phyloP scores from a whole-genome alignment of 176 grass and related monocot species.

The Triticum monococcum region DNA sequence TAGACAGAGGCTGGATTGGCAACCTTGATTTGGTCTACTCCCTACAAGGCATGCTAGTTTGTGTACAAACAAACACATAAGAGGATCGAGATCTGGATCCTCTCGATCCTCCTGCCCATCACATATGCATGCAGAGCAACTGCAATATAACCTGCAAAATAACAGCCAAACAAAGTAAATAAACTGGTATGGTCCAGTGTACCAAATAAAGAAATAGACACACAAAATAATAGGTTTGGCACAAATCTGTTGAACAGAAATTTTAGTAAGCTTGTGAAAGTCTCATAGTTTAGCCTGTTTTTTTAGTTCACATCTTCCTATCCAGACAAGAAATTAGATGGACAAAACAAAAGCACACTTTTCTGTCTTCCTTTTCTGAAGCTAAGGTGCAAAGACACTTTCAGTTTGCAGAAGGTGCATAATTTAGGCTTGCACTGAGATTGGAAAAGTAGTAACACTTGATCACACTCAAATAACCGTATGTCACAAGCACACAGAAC shows the following conservation, averaged over 20 bases:
- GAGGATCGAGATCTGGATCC: not conserved
- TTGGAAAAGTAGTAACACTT: not conserved
- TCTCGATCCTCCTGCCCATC: not conserved
- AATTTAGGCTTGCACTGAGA: not conserved
- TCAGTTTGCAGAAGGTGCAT: not conserved
- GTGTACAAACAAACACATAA: constrained; percentile 26
- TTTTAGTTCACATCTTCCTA: not conserved
- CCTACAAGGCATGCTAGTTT: not conserved
- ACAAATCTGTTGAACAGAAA: not conserved
- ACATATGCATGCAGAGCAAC: not conserved
- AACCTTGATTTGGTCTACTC: not conserved
- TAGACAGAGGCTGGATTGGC: constrained; percentile 14
- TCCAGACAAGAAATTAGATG: not conserved
- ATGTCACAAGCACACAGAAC: not conserved
- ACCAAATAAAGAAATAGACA: not conserved
- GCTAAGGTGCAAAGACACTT: not conserved
- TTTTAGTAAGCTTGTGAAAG: not conserved
- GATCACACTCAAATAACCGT: not conserved
- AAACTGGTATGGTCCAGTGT: not conserved
- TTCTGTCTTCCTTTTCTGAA: not conserved
- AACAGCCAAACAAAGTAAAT: not conserved
- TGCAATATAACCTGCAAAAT: constrained; percentile 15
- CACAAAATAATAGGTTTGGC: not conserved
- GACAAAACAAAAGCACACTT: not conserved
- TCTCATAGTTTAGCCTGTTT: not conserved